Evolutionary conservation across 2,329 filamentous ascomycete species (phyloP).

Genomic region (Paraphoma chrysanthemicola): DNA sequence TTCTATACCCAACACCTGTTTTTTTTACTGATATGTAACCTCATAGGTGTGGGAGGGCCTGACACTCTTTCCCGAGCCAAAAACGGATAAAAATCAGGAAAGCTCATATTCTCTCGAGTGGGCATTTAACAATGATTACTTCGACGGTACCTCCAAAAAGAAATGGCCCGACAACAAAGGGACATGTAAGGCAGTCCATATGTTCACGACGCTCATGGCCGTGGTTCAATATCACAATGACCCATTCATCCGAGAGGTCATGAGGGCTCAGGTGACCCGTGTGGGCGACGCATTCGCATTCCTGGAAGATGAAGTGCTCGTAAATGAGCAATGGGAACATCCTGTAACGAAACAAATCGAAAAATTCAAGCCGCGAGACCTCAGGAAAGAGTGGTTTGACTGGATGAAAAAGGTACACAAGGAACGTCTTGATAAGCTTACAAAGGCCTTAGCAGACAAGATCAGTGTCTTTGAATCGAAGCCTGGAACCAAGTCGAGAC

Average conservation of each 20-base stretch:
- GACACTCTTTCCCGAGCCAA: not conserved
- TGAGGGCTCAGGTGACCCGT: constrained; percentile 8
- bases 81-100: constrained; percentile 1
- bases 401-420: constrained; percentile 8
- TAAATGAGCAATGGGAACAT: not conserved
- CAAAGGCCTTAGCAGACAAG: not conserved
- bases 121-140: constrained; percentile 5
- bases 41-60: no score
- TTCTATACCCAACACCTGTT: not conserved
- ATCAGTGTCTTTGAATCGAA: not conserved
- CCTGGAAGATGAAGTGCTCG: not conserved
- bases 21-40: not conserved
- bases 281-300: constrained; percentile 4
- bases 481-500: not conserved
- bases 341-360: not conserved
- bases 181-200: constrained; percentile 8
- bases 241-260: constrained; percentile 7
- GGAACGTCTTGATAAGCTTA: not conserved
- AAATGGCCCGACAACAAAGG: constrained; percentile 6
- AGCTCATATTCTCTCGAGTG: constrained; percentile 4
- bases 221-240: constrained; percentile 7
- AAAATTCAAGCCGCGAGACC: not conserved
- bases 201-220: constrained; percentile 4
- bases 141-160: not conserved
- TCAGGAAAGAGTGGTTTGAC: constrained; percentile 8